Base-by-base conservation (phyloP, 2,329 filamentous ascomycete genomes). In the Paecilomyces variotii region DNA sequence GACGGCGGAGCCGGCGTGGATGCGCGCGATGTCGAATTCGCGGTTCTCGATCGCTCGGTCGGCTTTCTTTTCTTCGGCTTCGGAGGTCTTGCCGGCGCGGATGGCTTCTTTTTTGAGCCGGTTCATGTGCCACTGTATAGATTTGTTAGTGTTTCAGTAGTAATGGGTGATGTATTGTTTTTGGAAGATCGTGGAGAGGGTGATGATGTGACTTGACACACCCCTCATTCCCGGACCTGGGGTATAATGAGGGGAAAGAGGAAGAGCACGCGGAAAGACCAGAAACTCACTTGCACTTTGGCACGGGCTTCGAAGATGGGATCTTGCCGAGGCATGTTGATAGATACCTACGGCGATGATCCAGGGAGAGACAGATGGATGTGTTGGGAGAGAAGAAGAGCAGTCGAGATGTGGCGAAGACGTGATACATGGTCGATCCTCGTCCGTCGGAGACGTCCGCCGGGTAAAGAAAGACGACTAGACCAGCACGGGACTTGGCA, bases 1-100 rank as follows among this genome's bases (percentile, higher is more conserved):
- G 28, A 79, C 70, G 30, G 76, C 76, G 53, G 75, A 76, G 24
- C 72, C 71, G 57, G 77, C 77, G 66, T 79, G 77, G 67, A 79
- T 78, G 56, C 76, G 76, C 52, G 77, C 76, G 65, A 79, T 79
- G 63, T 79, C 76, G 61, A 78, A 77, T 67, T 79, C 76, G 57
- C 70, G 76, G 60, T 76, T 75, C 61, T 77, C 78, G 68, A 79
- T 76, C 28, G 77, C 77, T 59, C 74, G 77, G 64, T 78, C 76
- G 55, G 77, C 74, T 68, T 79, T 79, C 52, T 73, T 72, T 60
- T 78, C 76, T 67, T 79, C 76, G n/a, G 76, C 68, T 62, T 78
- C 77, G 62, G 71, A 76, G 55, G 77, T 78, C 26, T 75, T 64
- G 64, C 79, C 76, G 24, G 77, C 77, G 56, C 76, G 75, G 56